Percentiles rank a stretch among this genome's conserved stretches.
Conservation (phyloP, 768 basidiomycete genomes). For the Panaeolus cyanescens region DNA sequence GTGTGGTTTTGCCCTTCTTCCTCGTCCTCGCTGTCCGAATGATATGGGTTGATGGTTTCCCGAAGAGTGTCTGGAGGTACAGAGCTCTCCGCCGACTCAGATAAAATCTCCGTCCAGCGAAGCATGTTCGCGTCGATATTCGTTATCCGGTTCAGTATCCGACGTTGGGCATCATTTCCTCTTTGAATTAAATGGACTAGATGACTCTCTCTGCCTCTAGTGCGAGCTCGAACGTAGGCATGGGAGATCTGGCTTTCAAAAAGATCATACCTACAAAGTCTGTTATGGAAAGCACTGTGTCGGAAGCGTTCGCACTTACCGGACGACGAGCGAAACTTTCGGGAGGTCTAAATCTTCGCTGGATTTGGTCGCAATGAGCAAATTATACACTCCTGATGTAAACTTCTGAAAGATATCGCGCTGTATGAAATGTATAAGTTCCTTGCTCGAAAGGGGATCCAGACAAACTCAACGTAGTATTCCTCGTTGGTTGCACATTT, state of each 20-base stretch:
- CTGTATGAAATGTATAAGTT: conserved; percentile 27
- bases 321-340: conserved; percentile 57
- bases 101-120: conserved; percentile 53
- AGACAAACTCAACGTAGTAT: conserved; percentile 21
- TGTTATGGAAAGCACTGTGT: neutral
- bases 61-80: conserved; percentile 47
- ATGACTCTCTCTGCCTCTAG: conserved; percentile 49
- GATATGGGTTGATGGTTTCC: conserved; percentile 42
- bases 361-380: conserved; percentile 61
- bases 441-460: neutral
- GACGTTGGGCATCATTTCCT: conserved; percentile 56
- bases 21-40: conserved; percentile 53
- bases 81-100: conserved; percentile 34
- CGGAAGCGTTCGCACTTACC: conserved; percentile 39
- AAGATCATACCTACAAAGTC: conserved; percentile 50
- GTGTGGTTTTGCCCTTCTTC: conserved; percentile 30
- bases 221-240: conserved; percentile 51
- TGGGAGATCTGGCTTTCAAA: conserved; percentile 66
- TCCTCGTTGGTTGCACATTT: conserved; percentile 29
- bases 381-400: conserved; percentile 56
- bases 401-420: conserved; percentile 53
- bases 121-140: conserved; percentile 40
- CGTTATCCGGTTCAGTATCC: conserved; percentile 46
- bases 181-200: conserved; percentile 66
- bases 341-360: conserved; percentile 64